phyloP scores from a whole-genome alignment of 805 yeast species.

The Candida chilensis region DNA sequence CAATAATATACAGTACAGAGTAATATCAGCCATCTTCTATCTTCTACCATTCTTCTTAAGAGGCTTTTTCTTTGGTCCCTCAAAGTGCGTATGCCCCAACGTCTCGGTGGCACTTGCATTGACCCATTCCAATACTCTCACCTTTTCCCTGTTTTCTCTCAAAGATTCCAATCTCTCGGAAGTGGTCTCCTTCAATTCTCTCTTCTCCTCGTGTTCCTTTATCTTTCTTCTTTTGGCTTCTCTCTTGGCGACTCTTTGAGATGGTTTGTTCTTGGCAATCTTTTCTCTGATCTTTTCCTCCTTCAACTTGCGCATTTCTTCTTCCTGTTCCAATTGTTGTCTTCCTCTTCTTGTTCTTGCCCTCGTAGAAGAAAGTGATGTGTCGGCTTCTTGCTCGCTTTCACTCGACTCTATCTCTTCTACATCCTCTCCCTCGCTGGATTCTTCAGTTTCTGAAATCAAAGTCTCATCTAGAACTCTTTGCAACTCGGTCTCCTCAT shows the following conservation, averaged over 20 bases:
- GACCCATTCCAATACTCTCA: slow-evolving; percentile 51
- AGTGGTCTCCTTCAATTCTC: slow-evolving; percentile 10
- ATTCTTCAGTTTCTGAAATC: slow-evolving; percentile 18
- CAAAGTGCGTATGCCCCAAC: slow-evolving; percentile 45
- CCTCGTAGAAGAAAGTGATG: too few species aligned
- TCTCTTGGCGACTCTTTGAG: slow-evolving; percentile 23
- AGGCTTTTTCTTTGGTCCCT: slow-evolving; percentile 27
- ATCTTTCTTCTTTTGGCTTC: slow-evolving; percentile 18
- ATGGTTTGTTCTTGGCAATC: slow-evolving; percentile 15
- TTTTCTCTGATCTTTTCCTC: slow-evolving; percentile 8
- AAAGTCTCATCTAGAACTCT: slow-evolving; percentile 26
- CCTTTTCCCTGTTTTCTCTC: slow-evolving; percentile 27
- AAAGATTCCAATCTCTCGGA: slow-evolving; percentile 17
- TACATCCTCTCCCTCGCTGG: slow-evolving; percentile 6
- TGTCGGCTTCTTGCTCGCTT: slow-evolving; percentile 4
- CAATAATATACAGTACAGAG: too few species aligned
- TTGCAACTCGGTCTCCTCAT: slow-evolving; percentile 30
- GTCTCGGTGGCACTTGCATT: slow-evolving; percentile 46
- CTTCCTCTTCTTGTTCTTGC: slow-evolving; percentile 2
- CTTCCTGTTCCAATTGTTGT: slow-evolving; percentile 7
- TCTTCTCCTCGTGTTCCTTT: slow-evolving; percentile 19
- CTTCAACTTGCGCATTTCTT: slow-evolving; percentile 13
- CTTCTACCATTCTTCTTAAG: too few species aligned
- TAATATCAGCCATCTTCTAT: too few species aligned
- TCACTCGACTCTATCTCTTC: slow-evolving; percentile 8